Conservation (phyloP, 2,329 filamentous ascomycete species). For the Calonectria leucothoes region DNA sequence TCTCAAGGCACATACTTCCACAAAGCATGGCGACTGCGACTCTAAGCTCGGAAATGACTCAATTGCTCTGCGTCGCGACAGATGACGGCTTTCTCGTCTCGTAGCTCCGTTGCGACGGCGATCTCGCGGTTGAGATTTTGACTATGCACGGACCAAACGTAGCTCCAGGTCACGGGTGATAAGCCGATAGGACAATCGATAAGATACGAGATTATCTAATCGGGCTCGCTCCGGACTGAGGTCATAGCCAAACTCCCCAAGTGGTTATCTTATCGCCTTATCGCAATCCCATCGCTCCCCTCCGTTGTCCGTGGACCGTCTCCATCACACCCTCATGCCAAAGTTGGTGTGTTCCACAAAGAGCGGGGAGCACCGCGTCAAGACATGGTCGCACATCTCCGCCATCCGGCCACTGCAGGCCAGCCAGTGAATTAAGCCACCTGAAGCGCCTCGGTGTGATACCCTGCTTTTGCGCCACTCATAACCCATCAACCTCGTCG, state of each 20-base stretch:
- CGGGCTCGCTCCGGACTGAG: not conserved
- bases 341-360: constrained; percentile 17
- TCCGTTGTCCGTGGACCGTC: not conserved
- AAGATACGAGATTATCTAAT: not conserved
- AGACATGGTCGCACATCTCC: constrained; percentile 38
- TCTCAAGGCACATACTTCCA: constrained; percentile 52
- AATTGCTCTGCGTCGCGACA: constrained; percentile 44
- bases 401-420: constrained; percentile 35
- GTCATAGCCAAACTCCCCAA: too few relatives aligned
- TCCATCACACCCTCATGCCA: constrained; percentile 12
- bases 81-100: constrained; percentile 36
- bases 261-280: constrained; percentile 35
- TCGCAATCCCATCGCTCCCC: not conserved
- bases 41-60: constrained; percentile 42
- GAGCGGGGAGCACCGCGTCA: constrained; percentile 38
- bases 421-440: not conserved
- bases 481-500: not conserved
- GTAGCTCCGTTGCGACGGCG: constrained; percentile 41
- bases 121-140: constrained; percentile 46
- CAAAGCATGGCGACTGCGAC: constrained; percentile 57
- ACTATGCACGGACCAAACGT: constrained; percentile 44
- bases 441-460: not conserved
- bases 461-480: not conserved
- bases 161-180: constrained; percentile 40
- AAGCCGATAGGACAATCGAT: constrained; percentile 40